Evolutionary conservation across 495 filamentous ascomycete genomes (phyloP), one percentile per base, ranked within the genome.

Genomic region (Aspergillus nanangensis): DNA sequence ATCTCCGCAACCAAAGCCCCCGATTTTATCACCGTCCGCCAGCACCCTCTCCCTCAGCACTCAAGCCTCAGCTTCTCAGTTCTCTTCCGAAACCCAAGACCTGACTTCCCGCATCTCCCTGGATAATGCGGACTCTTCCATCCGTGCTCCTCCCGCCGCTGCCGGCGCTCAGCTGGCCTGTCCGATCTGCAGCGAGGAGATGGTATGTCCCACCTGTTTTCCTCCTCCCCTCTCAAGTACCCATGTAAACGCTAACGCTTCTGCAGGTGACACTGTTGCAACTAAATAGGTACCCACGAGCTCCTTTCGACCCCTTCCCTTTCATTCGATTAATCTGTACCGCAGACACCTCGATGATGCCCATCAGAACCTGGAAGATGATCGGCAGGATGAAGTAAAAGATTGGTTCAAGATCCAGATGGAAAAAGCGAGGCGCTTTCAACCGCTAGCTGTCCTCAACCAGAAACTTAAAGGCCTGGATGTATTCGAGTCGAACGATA

Each of bases 321-420:
- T 32, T 11, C 20, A 23, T 18, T 24, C 27, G 20, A 29, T 57
- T 67, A 47, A 67, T 44, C 29, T 41, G n/a, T 29, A 17, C 35
- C 17, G 14, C 44, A 87, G 87, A 59, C 93, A 98, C 65, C 84
- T 98, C 52, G 93, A 98, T 67, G 94, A 97, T 57, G 74, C 78
- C 31, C 93, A 98, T 67, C 86, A 90, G 50, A 89, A 96, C 51
- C 77, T 97, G n/a, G 90, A 94, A 63, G 88, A 89, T 46, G 79
- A 87, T 41, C 87, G 88, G 56, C 94, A 97, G 58, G 92, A 96
- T 65, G 90, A 98, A 67, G 92, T 96, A 49, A 95, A 95, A 70
- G 92, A 87, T 43, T 98, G 93, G 93, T 96, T 98, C 73, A 85
- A 93, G 66, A 84, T 86, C 52, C 93, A 96, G 63, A 94, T 98